These are phyloP conservation scores for Plasmopara viticola DNA, from an alignment of 352 stramenopile genomes.

Conservation along the genomic window DNA sequence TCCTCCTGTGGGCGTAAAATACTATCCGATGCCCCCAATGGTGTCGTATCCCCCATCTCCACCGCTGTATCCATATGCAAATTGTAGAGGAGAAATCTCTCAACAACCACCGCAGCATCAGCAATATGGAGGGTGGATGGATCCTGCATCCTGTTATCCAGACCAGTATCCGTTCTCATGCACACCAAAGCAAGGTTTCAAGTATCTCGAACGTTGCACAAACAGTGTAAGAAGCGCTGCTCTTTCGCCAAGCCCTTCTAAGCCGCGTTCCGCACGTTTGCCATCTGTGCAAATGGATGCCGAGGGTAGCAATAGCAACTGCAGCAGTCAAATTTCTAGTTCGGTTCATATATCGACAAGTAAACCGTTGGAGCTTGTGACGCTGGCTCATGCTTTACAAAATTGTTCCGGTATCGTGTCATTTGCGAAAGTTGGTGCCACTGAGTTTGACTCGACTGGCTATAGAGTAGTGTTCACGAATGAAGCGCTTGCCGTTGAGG, in stretches of 20 bases:
- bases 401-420: constrained; percentile 45
- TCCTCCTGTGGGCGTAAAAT: constrained; percentile 13
- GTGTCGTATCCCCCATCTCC: constrained; percentile 17
- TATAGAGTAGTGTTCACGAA: constrained; percentile 55
- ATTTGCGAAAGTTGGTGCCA: constrained; percentile 37
- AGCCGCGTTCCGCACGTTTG: constrained; percentile 10
- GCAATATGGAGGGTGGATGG: constrained; percentile 28
- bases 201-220: constrained; percentile 15
- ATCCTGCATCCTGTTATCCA: constrained; percentile 23
- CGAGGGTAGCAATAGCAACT: constrained; percentile 22
- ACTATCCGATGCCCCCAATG: constrained; percentile 27
- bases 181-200: constrained; percentile 16
- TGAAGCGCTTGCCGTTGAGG: constrained; percentile 29
- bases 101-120: constrained; percentile 21
- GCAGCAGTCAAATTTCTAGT: constrained; percentile 15
- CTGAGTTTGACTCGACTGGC: constrained; percentile 20
- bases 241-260: constrained; percentile 8
- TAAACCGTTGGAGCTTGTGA: constrained; percentile 40
- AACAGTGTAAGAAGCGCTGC: not conserved
- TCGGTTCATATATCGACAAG: constrained; percentile 48
- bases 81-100: constrained; percentile 14
- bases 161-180: constrained; percentile 24
- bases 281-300: constrained; percentile 20
- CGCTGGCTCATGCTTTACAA: constrained; percentile 39
- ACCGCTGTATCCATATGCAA: constrained; percentile 16